Conservation (phyloP, 1,139 yeast genomes). For the Suhomyces coccinellae region DNA sequence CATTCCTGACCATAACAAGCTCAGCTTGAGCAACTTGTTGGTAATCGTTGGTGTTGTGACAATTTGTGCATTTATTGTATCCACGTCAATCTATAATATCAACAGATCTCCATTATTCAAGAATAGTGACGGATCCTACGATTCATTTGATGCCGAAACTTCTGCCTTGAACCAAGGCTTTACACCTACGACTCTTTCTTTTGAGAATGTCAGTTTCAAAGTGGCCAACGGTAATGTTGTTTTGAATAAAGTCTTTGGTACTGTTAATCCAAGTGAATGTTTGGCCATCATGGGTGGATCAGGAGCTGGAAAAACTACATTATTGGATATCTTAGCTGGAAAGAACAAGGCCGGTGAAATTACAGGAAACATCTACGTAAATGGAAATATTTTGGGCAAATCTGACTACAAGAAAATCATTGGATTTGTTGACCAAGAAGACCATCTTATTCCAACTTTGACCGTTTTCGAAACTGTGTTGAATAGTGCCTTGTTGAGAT, state of each 20-base stretch:
- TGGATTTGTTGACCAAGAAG: slow-evolving; percentile 98
- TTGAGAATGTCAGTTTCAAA: slow-evolving; percentile 66
- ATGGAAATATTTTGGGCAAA: slow-evolving; percentile 54
- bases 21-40: slow-evolving; percentile 51
- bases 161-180: slow-evolving; percentile 54
- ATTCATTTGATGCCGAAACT: slow-evolving; percentile 34
- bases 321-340: slow-evolving; percentile 85
- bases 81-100: slow-evolving; percentile 52
- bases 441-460: slow-evolving; percentile 82
- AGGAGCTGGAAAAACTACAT: slow-evolving; percentile 96
- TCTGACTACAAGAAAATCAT: slow-evolving; percentile 62
- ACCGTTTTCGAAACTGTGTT: slow-evolving; percentile 95
- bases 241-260: slow-evolving; percentile 65
- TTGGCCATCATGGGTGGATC: slow-evolving; percentile 98
- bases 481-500: slow-evolving; percentile 83
- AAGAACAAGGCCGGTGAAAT: slow-evolving; percentile 77
- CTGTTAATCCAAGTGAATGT: slow-evolving; percentile 83
- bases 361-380: slow-evolving; percentile 66
- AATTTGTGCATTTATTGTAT: slow-evolving; percentile 36
- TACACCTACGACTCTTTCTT: slow-evolving; percentile 75
- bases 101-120: slow-evolving; percentile 65
- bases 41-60: slow-evolving; percentile 52
- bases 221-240: slow-evolving; percentile 54
- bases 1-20: slow-evolving; percentile 57
- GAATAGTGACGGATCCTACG: slow-evolving; percentile 18